phyloP scores from a whole-genome alignment of 129 eudicot species.

The Artemisia tridentata region DNA sequence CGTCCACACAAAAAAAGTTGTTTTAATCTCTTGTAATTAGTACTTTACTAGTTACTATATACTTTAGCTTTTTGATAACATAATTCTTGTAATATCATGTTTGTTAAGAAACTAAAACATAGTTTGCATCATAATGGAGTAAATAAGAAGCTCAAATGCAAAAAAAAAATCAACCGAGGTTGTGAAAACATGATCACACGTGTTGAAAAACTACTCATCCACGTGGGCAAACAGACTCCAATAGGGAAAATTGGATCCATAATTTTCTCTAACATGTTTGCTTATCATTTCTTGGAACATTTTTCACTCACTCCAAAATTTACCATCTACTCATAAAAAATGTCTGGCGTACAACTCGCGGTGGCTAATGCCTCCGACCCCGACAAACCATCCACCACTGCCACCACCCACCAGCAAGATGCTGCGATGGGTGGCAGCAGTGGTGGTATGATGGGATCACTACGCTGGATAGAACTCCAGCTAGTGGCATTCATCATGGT shows the following conservation, averaged over 20 bases:
- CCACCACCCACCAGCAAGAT: background rate
- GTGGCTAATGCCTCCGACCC: slow-evolving; percentile 40
- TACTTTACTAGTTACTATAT: no score
- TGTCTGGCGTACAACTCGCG: slow-evolving; percentile 66
- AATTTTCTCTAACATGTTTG: slow-evolving; percentile 7
- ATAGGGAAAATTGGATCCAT: slow-evolving; percentile 15
- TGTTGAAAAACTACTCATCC: background rate
- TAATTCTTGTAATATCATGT: no score
- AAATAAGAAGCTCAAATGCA: no score
- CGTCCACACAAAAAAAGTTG: no score
- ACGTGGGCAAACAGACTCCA: slow-evolving; percentile 22
- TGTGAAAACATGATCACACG: background rate
- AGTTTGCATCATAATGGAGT: no score
- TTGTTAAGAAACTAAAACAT: no score
- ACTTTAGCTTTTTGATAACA: no score
- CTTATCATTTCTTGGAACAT: background rate
- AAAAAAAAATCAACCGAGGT: background rate
- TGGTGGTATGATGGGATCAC: slow-evolving; percentile 61
- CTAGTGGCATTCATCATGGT: slow-evolving; percentile 90
- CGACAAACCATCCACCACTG: slow-evolving; percentile 2
- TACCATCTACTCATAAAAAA: slow-evolving; percentile 19
- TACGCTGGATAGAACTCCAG: slow-evolving; percentile 65
- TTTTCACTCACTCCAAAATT: background rate
- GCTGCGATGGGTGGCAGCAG: slow-evolving; percentile 5
- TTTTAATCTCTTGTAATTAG: no score